These are phyloP conservation scores for Alnus glutinosa DNA, from an alignment of 306 rosid species.

Conservation along the genomic window DNA sequence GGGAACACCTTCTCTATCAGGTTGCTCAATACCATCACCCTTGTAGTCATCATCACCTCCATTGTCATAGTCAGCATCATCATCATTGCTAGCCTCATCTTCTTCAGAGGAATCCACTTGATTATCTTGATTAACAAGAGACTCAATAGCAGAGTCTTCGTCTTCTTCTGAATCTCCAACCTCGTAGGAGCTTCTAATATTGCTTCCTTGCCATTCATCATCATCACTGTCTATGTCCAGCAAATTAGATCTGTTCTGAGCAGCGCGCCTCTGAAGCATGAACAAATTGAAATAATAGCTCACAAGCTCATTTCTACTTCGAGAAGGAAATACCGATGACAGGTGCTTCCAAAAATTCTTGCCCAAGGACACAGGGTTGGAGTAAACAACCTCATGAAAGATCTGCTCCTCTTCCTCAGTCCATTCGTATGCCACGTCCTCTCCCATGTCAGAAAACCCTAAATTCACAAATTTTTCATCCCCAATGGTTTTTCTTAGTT, in stretches of 20 bases:
- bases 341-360: constrained; percentile 60
- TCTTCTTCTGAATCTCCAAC: constrained; percentile 41
- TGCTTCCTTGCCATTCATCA: constrained; percentile 52
- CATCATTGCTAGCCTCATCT: constrained; percentile 33
- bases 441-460: constrained; percentile 59
- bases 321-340: constrained; percentile 39
- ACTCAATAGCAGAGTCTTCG: constrained; percentile 53
- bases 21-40: constrained; percentile 19
- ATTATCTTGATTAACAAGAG: constrained; percentile 39
- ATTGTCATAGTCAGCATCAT: constrained; percentile 23
- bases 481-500: constrained; percentile 43
- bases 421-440: constrained; percentile 48
- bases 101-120: constrained; percentile 41
- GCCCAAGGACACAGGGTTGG: constrained; percentile 46
- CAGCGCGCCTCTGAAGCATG: constrained; percentile 51
- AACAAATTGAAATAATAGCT: constrained; percentile 59
- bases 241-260: constrained; percentile 47
- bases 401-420: constrained; percentile 50
- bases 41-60: constrained; percentile 5
- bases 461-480: constrained; percentile 43
- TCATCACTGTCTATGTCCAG: constrained; percentile 59
- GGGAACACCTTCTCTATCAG: constrained; percentile 17
- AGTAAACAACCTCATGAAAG: constrained; percentile 51
- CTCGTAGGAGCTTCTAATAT: constrained; percentile 18
- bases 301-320: constrained; percentile 45